Conservation (phyloP, 805 yeast genomes). For the Yarrowia sp. region DNA sequence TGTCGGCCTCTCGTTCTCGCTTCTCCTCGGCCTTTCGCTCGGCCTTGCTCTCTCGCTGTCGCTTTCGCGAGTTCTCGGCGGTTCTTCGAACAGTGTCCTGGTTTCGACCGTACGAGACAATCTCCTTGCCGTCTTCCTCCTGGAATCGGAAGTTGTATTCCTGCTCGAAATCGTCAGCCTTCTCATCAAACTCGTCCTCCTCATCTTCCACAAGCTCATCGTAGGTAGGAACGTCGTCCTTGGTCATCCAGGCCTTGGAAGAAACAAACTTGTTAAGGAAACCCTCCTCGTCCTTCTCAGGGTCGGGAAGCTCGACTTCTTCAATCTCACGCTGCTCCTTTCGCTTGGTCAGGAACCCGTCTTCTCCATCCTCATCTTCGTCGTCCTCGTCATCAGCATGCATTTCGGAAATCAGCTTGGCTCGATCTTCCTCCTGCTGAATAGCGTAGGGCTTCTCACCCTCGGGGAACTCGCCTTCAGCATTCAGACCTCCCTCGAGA, state of each 20-base stretch:
- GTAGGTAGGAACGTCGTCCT: conserved; percentile 59
- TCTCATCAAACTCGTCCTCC: conserved; percentile 88
- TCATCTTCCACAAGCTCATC: conserved; percentile 56
- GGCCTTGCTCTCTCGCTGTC: conserved; percentile 75
- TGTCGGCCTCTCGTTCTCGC: conserved; percentile 61
- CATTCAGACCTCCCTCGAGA: conserved; percentile 67
- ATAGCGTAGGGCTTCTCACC: conserved; percentile 72
- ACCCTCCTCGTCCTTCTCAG: conserved; percentile 64
- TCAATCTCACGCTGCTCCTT: conserved; percentile 55
- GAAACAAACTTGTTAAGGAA: conserved; percentile 77
- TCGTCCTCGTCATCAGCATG: conserved; percentile 60
- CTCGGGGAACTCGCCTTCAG: conserved; percentile 58
- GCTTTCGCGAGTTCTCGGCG: conserved; percentile 74
- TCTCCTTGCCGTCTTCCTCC: conserved; percentile 88
- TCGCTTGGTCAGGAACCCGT: conserved; percentile 65
- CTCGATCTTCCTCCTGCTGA: conserved; percentile 77
- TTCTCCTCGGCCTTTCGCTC: conserved; percentile 61
- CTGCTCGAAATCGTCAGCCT: conserved; percentile 87
- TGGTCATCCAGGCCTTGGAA: conserved; percentile 90
- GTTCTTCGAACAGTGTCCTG: conserved; percentile 91
- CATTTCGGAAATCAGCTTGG: conserved; percentile 76
- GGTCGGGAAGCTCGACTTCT: conserved; percentile 65
- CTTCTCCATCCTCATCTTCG: conserved; percentile 54
- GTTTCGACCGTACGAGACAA: conserved; percentile 89
- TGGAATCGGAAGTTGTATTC: conserved; percentile 96